A percentile compares a stretch with the other conserved stretches of the same genome.
Evolutionary conservation across 805 yeast genomes (phyloP).

Genomic region (Zygosaccharomyces siamensis): DNA sequence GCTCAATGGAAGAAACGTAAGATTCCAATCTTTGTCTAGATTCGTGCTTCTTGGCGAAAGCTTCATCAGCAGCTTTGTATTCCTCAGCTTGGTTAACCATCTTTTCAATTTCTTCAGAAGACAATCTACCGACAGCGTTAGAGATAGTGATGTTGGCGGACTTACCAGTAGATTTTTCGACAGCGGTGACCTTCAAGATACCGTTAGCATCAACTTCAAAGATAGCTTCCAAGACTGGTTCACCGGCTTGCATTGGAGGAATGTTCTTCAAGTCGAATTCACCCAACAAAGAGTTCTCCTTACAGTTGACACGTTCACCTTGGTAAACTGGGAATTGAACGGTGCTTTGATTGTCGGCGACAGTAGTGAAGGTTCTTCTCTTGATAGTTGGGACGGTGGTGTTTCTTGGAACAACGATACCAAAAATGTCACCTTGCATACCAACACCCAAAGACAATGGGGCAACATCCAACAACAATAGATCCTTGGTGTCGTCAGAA

Average conservation of each 20-base stretch:
- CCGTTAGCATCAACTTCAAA: constrained; percentile 99
- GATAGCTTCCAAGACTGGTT: constrained; percentile 98
- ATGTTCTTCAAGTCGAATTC: constrained; percentile 97
- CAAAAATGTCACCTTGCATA: constrained; percentile 98
- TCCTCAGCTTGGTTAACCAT: constrained; percentile 98
- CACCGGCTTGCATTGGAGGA: constrained; percentile 99
- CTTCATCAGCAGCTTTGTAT: constrained; percentile 98
- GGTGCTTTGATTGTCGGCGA: constrained; percentile 97
- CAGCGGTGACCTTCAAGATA: constrained; percentile 98
- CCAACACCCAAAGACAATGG: constrained; percentile 99
- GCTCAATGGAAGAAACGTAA: constrained; percentile 92
- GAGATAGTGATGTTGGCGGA: constrained; percentile 98
- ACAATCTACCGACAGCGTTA: constrained; percentile 97
- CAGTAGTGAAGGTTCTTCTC: constrained; percentile 98
- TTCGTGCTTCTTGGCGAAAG: constrained; percentile 99
- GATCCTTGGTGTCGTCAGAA: constrained; percentile 89
- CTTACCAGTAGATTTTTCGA: constrained; percentile 98
- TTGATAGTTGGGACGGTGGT: constrained; percentile 98
- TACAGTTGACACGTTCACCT: constrained; percentile 99
- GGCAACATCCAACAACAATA: constrained; percentile 92
- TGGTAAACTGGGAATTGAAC: constrained; percentile 99
- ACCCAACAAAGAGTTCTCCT: constrained; percentile 96
- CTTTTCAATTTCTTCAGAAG: constrained; percentile 94
- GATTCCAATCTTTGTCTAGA: constrained; percentile 99
- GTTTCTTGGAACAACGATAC: constrained; percentile 99